Base-by-base conservation (phyloP, 169 alveolate species). In the Cryptosporidium xiaoi region DNA sequence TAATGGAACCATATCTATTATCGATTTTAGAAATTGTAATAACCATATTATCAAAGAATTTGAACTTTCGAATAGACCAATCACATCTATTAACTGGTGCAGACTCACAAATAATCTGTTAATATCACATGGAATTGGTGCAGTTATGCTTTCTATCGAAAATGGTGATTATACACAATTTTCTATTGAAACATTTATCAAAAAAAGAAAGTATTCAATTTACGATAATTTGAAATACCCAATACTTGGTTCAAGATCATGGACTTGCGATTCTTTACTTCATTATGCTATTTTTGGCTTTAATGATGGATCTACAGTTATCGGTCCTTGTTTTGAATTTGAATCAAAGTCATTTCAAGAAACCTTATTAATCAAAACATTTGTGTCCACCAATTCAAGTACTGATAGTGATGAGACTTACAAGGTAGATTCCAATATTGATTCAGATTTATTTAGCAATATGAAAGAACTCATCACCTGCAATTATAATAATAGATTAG, bases 291-390 rank as follows among this genome's bases (percentile, higher is more conserved):
- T 77, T 8, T 77, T 77, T 46, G 87, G 87, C 18, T 77, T 77
- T 40, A 77, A 77, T 40, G 87, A 77, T 62, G 87, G 87, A 8
- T 77, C 87, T n/a, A 62, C 77, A 12, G 64, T 77, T 46, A 77
- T 77, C 18, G 87, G 77, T 27, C 87, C 87, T 40, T 60, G 87
- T 56, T 77, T 77, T 60, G 87, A 77, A 46, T 77, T 77, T 77
- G 87, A 60, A 27, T 60, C 87, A 7, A 77, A 77, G 33, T 77
- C 87, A 24, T 77, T 77, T 44, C 87, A 62, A n/a, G 87, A 77
- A 5, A 62, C 87, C 3, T n/a, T 77, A 13, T 48, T 77, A 20
- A 60, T 77, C 3, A 77, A 62, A 36, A 71, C 87, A 44, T 44
- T 77, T 33, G 71, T 77, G 16, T 12, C 50, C 3, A 15, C 20